Percentiles rank a stretch among this genome's conserved stretches.
Evolutionary conservation across 441 rosid genomes (phyloP).

Genomic region (Euphorbia celastroides): DNA sequence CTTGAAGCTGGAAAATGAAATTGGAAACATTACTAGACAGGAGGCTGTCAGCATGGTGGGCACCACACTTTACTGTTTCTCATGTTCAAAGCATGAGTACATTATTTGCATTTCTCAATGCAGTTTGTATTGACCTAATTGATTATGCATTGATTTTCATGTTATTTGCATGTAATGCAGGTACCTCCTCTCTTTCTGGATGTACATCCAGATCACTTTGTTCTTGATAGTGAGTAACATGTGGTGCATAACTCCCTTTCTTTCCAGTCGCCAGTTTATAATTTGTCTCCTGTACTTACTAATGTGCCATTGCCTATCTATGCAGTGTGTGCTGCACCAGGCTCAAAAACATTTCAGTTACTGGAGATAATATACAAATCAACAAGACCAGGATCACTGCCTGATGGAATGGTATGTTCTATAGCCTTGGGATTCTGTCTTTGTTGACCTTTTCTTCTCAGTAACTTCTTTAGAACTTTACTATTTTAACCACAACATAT

Average conservation of each 20-base stretch:
- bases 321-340: conserved; percentile 98
- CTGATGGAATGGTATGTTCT: conserved; percentile 60
- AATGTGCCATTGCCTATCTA: neutral
- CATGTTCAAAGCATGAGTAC: neutral
- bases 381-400: conserved; percentile 56
- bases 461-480: neutral
- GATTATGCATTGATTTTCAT: neutral
- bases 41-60: conserved; percentile 99
- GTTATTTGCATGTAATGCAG: conserved; percentile 32
- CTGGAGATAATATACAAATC: conserved; percentile 83
- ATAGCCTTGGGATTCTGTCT: conserved; percentile 6
- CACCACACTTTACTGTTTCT: neutral
- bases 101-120: neutral
- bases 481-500: neutral
- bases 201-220: conserved; percentile 66
- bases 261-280: neutral
- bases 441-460: neutral
- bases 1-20: conserved; percentile 90
- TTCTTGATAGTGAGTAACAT: conserved; percentile 77
- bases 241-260: conserved; percentile 13
- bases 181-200: conserved; percentile 97
- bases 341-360: conserved; percentile 95
- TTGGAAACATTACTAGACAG: conserved; percentile 93
- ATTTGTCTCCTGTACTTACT: neutral
- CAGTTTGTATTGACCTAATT: neutral